Percentiles rank a stretch among this genome's conserved stretches.
Conservation (phyloP, 116 monocot genomes). For the Zostera marina region DNA sequence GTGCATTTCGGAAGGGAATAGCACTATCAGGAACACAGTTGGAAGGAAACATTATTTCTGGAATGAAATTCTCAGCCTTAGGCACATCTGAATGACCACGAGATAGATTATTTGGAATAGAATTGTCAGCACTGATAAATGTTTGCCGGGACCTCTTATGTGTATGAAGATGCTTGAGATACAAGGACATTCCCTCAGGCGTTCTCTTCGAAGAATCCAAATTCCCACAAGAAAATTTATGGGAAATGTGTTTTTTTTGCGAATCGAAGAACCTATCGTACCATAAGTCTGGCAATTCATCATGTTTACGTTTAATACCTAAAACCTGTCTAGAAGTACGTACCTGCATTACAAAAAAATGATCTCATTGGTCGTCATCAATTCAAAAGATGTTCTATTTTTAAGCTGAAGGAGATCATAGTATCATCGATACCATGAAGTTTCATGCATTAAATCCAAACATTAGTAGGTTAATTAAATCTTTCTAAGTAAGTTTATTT, state of each 20-base stretch:
- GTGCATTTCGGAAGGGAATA: constrained; percentile 22
- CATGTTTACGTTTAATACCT: constrained; percentile 28
- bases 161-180: constrained; percentile 27
- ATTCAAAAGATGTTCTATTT: too few species aligned
- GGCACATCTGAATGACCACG: constrained; percentile 13
- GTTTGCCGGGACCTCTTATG: constrained; percentile 56
- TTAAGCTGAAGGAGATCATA: too few species aligned
- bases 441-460: too few species aligned
- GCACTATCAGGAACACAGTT: constrained; percentile 84
- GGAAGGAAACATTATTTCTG: constrained; percentile 74
- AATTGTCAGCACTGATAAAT: constrained; percentile 12
- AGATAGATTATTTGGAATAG: constrained; percentile 23
- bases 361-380: too few species aligned
- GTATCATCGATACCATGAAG: too few species aligned
- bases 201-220: constrained; percentile 58
- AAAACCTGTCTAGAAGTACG: constrained; percentile 19
- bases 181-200: constrained; percentile 73
- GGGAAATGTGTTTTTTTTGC: constrained; percentile 25
- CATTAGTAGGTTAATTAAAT: too few species aligned
- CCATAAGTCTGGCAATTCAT: constrained; percentile 55
- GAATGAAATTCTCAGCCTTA: constrained; percentile 55
- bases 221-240: constrained; percentile 32
- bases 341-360: constrained; percentile 3
- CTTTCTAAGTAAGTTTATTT: too few species aligned
- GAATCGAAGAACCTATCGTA: constrained; percentile 43